These are phyloP conservation scores for Rhynchospora breviuscula DNA, from an alignment of 176 grass and related monocot species.

Conservation along the genomic window DNA sequence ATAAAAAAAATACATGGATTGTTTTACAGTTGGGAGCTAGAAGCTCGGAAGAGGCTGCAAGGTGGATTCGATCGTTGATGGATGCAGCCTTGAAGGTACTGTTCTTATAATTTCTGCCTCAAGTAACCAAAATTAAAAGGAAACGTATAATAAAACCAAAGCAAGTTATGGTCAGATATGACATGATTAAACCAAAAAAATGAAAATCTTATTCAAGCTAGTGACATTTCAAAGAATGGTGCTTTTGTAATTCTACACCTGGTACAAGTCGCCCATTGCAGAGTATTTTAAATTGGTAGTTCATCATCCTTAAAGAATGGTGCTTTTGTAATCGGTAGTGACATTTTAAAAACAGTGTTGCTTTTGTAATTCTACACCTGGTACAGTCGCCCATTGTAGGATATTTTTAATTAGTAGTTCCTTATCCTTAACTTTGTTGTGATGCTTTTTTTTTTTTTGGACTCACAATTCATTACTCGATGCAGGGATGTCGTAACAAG, in stretches of 20 bases:
- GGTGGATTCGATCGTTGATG: slow-evolving; percentile 79
- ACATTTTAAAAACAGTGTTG: too few species aligned
- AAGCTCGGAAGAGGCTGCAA: slow-evolving; percentile 96
- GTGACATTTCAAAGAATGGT: neutral
- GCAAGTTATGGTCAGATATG: neutral
- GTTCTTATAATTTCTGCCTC: neutral
- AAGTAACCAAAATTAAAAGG: neutral
- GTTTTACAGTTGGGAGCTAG: slow-evolving; percentile 77
- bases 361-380: neutral
- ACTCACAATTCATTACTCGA: neutral
- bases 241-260: neutral
- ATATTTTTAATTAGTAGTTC: neutral
- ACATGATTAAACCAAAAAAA: neutral
- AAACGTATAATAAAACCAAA: neutral
- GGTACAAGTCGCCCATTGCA: neutral
- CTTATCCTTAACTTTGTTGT: neutral
- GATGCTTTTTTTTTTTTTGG: neutral
- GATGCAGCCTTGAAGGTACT: slow-evolving; percentile 69
- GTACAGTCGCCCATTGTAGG: neutral
- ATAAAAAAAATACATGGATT: neutral
- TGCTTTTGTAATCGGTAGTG: too few species aligned
- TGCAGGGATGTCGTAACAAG: slow-evolving; percentile 49
- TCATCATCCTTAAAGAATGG: neutral
- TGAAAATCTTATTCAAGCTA: neutral
- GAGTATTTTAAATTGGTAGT: neutral